Base-by-base conservation (phyloP, 495 filamentous ascomycete species). In the Hypoxylon fragiforme region DNA sequence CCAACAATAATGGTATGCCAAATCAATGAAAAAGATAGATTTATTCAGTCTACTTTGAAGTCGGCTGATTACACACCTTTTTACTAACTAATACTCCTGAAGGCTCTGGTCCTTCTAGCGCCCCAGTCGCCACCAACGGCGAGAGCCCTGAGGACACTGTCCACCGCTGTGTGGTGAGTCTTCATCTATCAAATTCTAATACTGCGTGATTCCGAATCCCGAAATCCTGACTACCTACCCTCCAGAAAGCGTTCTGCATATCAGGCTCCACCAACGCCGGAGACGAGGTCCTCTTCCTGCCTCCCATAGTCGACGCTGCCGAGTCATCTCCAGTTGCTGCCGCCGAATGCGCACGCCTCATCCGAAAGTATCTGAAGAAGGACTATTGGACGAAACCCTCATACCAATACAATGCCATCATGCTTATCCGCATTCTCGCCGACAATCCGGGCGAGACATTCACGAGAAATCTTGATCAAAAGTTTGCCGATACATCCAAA, bases 391-490 rank as follows among this genome's bases (percentile, higher is more conserved):
- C 73, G 19, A 74, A 77, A 24, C 82, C 85, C 14, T 81, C 88
- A 50, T 81, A 84, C 31, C 94, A 97, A 72, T 97, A 96, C 77
- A 97, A 97, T 74, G 87, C 88, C 44, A 87, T 97, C 60, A 99
- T 97, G 95, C 79, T 99, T 41, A 81, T 92, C 47, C 86, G 94
- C 32, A 99, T 99, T 65, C 77, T 99, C 26, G 77, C 81, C 47
- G 92, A 97, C 67, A 97, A 99, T 69, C 94, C 94, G 0, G 95
- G 94, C 18, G 79, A 76, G 49, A 89, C 84, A 12, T 97, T 99
- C 67, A 94, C 92, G 7, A 79, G 86, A 48, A 91, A 95, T 65
- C 63, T 97, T 6, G 92, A 96, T 64, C 70, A 73, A 40, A 91
- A 91, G 60, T 97, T 97, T 63, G 77, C 86, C 20, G 70, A 82